Evolutionary conservation across 78 protist genomes (phyloP).

Genomic region (Dictyostelium purpureum): DNA sequence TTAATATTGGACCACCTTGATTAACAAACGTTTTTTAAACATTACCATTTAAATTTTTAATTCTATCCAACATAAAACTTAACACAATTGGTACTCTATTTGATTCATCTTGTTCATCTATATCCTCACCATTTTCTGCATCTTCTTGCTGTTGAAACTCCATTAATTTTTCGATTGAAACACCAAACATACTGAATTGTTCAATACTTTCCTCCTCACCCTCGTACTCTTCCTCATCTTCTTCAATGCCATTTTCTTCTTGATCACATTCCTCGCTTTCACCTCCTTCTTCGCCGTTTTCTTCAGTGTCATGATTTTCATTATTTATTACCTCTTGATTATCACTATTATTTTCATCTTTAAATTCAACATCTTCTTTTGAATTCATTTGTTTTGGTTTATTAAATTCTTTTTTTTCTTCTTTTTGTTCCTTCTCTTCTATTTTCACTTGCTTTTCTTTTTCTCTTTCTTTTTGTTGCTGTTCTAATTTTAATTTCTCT

Average conservation of each 20-base stretch:
- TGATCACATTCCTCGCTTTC: neutral
- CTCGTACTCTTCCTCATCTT: slow-evolving; percentile 14
- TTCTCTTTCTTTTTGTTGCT: neutral
- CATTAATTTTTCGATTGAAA: slow-evolving; percentile 19
- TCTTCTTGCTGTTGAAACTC: slow-evolving; percentile 45
- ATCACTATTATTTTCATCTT: neutral
- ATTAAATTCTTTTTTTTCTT: neutral
- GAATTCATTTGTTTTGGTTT: neutral
- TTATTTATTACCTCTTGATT: neutral
- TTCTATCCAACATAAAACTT: slow-evolving; percentile 20
- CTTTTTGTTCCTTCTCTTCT: neutral
- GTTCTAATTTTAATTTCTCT: neutral
- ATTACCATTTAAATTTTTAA: slow-evolving; percentile 9
- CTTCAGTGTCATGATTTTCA: neutral
- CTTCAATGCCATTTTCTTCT: slow-evolving; percentile 2
- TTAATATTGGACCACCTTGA: too few relatives aligned
- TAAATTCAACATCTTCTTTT: too few relatives aligned
- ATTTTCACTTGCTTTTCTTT: neutral
- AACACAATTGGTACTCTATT: slow-evolving; percentile 43
- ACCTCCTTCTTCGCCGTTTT: neutral
- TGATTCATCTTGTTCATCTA: slow-evolving; percentile 8
- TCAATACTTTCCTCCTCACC: slow-evolving; percentile 36
- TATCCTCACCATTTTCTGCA: neutral
- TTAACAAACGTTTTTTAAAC: too few relatives aligned
- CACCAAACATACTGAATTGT: slow-evolving; percentile 74